Conservation (phyloP, 2,329 filamentous ascomycete genomes). For the Diplodia intermedia region DNA sequence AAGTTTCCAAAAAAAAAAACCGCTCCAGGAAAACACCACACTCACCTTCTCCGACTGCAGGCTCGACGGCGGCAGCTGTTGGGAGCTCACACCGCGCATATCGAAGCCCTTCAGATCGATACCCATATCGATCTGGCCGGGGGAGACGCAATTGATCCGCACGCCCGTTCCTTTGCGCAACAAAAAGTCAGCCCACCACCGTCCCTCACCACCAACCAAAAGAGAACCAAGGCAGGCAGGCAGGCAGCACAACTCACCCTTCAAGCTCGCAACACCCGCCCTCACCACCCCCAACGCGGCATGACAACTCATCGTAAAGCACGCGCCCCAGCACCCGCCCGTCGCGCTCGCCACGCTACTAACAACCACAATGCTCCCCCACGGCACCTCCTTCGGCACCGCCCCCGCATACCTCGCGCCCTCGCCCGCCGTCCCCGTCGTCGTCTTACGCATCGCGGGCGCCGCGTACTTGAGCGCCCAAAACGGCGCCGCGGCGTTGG, state of each 20-base stretch:
- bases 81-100: slow-evolving; percentile 56
- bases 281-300: slow-evolving; percentile 67
- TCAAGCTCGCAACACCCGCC: slow-evolving; percentile 64
- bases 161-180: slow-evolving; percentile 54
- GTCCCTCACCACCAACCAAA: background rate
- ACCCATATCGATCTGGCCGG: slow-evolving; percentile 57
- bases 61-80: slow-evolving; percentile 62
- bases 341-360: slow-evolving; percentile 64
- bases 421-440: background rate
- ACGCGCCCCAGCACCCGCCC: slow-evolving; percentile 64
- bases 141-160: slow-evolving; percentile 62
- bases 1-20: background rate
- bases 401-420: slow-evolving; percentile 62
- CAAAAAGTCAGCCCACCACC: background rate
- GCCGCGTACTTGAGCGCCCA: slow-evolving; percentile 70
- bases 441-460: slow-evolving; percentile 51
- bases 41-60: slow-evolving; percentile 54
- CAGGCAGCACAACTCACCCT: slow-evolving; percentile 43
- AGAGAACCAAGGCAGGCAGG: background rate
- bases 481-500: slow-evolving; percentile 68
- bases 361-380: slow-evolving; percentile 69
- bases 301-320: slow-evolving; percentile 65
- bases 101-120: slow-evolving; percentile 59
- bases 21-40: slow-evolving; percentile 44
- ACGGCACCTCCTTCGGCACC: slow-evolving; percentile 65